Evolutionary conservation across 73 alveolate genomes (phyloP).

Genomic region (Effrenium voratum): DNA sequence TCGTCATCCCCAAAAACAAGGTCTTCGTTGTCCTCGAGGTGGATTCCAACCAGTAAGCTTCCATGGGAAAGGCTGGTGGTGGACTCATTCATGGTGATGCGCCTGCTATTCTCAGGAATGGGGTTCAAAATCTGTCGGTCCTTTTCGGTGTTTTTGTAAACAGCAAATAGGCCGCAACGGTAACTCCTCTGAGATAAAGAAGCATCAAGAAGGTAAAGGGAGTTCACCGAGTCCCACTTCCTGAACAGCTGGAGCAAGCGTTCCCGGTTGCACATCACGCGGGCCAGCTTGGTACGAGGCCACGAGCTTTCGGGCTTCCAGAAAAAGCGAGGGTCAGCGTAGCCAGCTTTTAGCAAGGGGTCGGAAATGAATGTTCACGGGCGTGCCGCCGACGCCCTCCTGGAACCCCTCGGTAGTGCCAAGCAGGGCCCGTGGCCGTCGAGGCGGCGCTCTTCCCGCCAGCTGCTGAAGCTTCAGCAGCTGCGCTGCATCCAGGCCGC

Average conservation of each 20-base stretch:
- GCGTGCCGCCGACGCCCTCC: neutral
- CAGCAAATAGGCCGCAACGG: slow-evolving; percentile 7
- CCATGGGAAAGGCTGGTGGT: no score
- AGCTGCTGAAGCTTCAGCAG: neutral
- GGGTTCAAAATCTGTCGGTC: slow-evolving; percentile 20
- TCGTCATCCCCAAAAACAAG: neutral
- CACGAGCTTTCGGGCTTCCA: neutral
- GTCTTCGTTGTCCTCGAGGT: no score
- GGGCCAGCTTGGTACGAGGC: neutral
- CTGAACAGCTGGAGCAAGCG: neutral
- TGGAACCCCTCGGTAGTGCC: neutral
- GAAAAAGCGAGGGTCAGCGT: neutral
- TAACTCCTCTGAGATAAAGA: neutral
- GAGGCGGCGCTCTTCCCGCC: neutral
- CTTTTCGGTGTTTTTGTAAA: neutral
- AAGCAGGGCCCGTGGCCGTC: neutral
- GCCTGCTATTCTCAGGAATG: neutral
- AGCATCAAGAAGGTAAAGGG: neutral
- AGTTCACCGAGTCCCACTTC: slow-evolving; percentile 17
- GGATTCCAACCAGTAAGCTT: no score
- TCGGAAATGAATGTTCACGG: neutral
- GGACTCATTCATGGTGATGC: neutral
- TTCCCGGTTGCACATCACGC: neutral
- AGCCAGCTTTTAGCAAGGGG: neutral
- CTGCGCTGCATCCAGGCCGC: neutral